Evolutionary conservation across 352 stramenopile species (phyloP).

Genomic region (Phytopythium kandeliae): DNA sequence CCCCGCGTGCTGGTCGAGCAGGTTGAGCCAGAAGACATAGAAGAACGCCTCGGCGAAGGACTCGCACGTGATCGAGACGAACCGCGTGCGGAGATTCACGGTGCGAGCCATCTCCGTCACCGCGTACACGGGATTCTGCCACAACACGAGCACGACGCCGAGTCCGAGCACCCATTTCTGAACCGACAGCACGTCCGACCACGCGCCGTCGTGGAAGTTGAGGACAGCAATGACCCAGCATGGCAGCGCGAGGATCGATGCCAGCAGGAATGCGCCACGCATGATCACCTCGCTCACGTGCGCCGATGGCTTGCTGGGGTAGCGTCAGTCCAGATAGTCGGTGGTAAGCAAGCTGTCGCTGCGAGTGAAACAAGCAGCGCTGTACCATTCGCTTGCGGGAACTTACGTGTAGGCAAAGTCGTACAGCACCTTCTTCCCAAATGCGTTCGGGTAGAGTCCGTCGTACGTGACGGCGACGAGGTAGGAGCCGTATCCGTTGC

Average conservation of each 20-base stretch:
- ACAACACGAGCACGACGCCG: conserved; percentile 67
- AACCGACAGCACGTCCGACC: conserved; percentile 45
- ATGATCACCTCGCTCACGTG: conserved; percentile 68
- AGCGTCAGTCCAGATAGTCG: background rate
- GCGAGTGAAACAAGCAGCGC: no score
- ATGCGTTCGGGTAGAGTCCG: conserved; percentile 71
- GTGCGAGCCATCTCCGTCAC: conserved; percentile 49
- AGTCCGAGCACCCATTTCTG: conserved; percentile 72
- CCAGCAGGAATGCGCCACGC: conserved; percentile 47
- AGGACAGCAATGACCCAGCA: conserved; percentile 66
- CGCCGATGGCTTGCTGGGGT: conserved; percentile 52
- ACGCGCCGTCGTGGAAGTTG: conserved; percentile 46
- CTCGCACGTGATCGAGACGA: conserved; percentile 60
- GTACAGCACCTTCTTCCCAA: conserved; percentile 60
- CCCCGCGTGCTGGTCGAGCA: conserved; percentile 66
- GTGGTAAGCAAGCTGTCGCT: no score
- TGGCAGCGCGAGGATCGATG: conserved; percentile 55
- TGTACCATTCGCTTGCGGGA: no score
- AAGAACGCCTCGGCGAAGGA: conserved; percentile 71
- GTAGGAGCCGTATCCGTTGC: conserved; percentile 58
- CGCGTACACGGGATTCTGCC: conserved; percentile 78
- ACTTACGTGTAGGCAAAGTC: conserved; percentile 76
- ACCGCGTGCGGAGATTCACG: conserved; percentile 53
- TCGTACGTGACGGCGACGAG: conserved; percentile 53
- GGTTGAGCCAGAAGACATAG: conserved; percentile 76